Evolutionary conservation across 495 filamentous ascomycete species (phyloP), one percentile per base, ranked within the genome.

Genomic region (Clavariopsis aquatica): DNA sequence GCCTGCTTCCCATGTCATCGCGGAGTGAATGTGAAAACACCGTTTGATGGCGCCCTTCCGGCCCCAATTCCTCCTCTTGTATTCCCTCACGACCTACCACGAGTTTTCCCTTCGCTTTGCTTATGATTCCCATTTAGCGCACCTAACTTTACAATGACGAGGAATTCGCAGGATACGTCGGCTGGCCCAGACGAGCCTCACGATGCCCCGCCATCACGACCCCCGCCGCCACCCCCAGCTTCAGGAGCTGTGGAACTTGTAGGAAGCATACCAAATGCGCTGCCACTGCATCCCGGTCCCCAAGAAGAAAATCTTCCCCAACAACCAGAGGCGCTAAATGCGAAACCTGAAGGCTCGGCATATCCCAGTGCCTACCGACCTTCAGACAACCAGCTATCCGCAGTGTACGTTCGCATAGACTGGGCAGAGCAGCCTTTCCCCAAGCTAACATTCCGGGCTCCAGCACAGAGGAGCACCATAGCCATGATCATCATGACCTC

Each of bases 291-390:
- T 10, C 34, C n/a, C 22, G 26, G 19, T 52, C 17, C 10, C 19
- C 19, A 9, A 17, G 55, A 51, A 19, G 47, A 53, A 31, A 29
- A 41, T 49, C 49, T 5, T 12, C 31, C 31, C 5, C 12, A 23
- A 4, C 26, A 45, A 15, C 36, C 29, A 19, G 54, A 60, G 13
- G 41, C 49, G 51, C 46, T 49, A 23, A n/a, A 49, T 22, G 54
- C 19, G 20, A 69, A 69, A 36, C 51, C 66, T 7, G 66, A 69
- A 41, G 60, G 60, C 13, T 69, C 66, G 13, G 43, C 19, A 23
- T 69, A 69, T 34, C 55, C 56, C 7, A 61, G 66, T 43, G 62
- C 66, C 8, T 69, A 69, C 45, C 60, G 66, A 6, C 66, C 61
- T 19, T 54, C 54, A 41, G 55, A 65, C 26, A 31, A 24, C 15